Evolutionary conservation across 441 rosid species (phyloP), one percentile per base, ranked within the genome.

Genomic region (Brassica hybrid): DNA sequence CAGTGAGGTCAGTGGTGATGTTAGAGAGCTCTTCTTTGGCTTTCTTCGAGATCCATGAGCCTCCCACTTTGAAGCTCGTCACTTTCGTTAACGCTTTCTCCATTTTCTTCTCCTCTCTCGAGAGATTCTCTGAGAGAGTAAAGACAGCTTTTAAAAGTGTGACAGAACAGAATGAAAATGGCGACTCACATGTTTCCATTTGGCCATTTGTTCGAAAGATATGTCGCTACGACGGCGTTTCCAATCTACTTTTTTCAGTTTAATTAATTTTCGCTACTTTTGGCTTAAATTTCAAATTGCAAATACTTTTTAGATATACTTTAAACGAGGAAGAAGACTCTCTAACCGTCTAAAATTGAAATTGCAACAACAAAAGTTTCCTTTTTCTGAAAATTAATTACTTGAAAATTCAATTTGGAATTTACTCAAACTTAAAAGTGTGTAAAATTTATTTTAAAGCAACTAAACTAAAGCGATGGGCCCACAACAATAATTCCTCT

Each of bases 51-150:
- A 92, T 84, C 99, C 97, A 94, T 14, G 84, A 84, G 43, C 90
- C 79, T 34, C 97, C 90, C 6, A 88, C 86, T 78, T 88, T 92
- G 25, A 92, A 85, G 87, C 97, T 90, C 76, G 81, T 79, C 43
- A 91, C 94, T 83, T 86, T 94, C 19, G 97, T 89, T 12, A 94
- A 72, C 6, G 98, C 97, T 72, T 86, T 94, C 89, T 94, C 98
- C 98, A 94, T 92, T 81, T 65, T 70, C 19, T 65, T 57, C 69
- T 6, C 6, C 69, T 50, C 58, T 52, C 30, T 27, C 32, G 6
- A 27, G 23, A 63, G 69, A 60, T 21, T 58, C 69, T 67, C 58
- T 72, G 1, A 38, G 13, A n/a, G 67, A 17, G 67, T 60, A 27
- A 65, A 67, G 60, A 65, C 52, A 9, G 41, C 67, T 63, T 43